Base-by-base conservation (phyloP, 2,329 filamentous ascomycete genomes). In the Acrodontium crateriforme region DNA sequence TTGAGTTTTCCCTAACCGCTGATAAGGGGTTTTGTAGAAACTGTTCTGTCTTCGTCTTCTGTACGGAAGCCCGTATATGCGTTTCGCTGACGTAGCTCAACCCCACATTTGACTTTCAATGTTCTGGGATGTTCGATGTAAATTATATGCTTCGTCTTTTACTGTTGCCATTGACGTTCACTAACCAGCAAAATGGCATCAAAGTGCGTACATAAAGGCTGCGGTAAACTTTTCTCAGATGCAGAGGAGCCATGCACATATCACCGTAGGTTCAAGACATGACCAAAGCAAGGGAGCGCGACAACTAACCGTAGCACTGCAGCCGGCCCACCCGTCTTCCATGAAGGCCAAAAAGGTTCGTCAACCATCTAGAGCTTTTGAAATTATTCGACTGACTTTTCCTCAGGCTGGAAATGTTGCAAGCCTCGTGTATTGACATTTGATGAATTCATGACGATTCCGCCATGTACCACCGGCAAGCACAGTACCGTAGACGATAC, bases 291-390 rank as follows among this genome's bases (percentile, higher is more conserved):
- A n/a, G n/a, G n/a, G n/a, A n/a, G n/a, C n/a, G n/a, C n/a, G 25
- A 25, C 15, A 11, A 31, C 16, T 23, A 9, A 14, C 18, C 33
- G 24, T 34, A 24, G 32, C 27, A 35, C 30, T 28, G 8, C 23
- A 41, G 34, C 37, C 16, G 32, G 31, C 16, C 44, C 47, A 16
- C 89, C 89, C 24, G 68, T 89, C 53, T 98, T 98, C 56, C 89
- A 95, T 55, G 89, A 98, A 62, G 89, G 89, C 36, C 87, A 94
- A 60, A 95, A 98, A 74, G 89, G 87, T 93, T 63, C 52, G 60
- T 35, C 38, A 37, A 34, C 32, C 37, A n/a, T n/a, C n/a, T n/a
- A n/a, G n/a, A n/a, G n/a, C n/a, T n/a, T n/a, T n/a, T n/a, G n/a
- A n/a, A n/a, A n/a, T n/a, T n/a, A n/a, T n/a, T n/a, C n/a, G n/a